Evolutionary conservation across 1,139 yeast species (phyloP).

Genomic region (Meyerozyma smithsonii): DNA sequence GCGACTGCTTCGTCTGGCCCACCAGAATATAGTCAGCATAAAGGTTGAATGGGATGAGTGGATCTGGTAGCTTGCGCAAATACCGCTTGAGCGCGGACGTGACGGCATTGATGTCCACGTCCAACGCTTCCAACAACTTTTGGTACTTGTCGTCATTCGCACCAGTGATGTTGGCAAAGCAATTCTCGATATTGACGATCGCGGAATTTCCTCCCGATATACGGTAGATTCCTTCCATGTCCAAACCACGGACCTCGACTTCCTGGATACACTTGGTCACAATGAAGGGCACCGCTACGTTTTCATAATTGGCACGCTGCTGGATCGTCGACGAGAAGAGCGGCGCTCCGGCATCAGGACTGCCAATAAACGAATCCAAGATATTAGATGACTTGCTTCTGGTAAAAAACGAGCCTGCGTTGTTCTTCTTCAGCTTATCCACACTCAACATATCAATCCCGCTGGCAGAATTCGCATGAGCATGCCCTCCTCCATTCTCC

Average conservation of each 20-base stretch:
- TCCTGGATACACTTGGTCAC: slow-evolving; percentile 71
- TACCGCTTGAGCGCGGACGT: slow-evolving; percentile 86
- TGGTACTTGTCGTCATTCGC: slow-evolving; percentile 34
- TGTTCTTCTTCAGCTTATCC: slow-evolving; percentile 7
- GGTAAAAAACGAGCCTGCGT: slow-evolving; percentile 20
- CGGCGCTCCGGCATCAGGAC: slow-evolving; percentile 18
- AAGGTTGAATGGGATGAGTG: slow-evolving; percentile 65
- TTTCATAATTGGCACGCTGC: slow-evolving; percentile 57
- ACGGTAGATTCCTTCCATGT: slow-evolving; percentile 82
- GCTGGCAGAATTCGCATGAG: not conserved
- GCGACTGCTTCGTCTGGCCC: slow-evolving; percentile 30
- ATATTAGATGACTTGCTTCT: slow-evolving; percentile 49
- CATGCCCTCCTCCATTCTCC: not conserved
- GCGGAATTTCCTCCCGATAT: slow-evolving; percentile 86
- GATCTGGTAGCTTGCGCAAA: slow-evolving; percentile 78
- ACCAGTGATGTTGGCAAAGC: slow-evolving; percentile 31
- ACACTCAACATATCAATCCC: not conserved
- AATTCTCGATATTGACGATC: slow-evolving; percentile 51
- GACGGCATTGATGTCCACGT: slow-evolving; percentile 78
- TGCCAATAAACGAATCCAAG: slow-evolving; percentile 33
- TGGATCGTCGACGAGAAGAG: slow-evolving; percentile 51
- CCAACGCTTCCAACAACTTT: slow-evolving; percentile 43
- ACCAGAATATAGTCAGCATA: slow-evolving; percentile 63
- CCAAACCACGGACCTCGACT: slow-evolving; percentile 71
- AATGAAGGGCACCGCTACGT: slow-evolving; percentile 60